These are phyloP conservation scores for Talaromyces marneffei DNA, from an alignment of 2,329 filamentous ascomycete species.

Conservation along the genomic window DNA sequence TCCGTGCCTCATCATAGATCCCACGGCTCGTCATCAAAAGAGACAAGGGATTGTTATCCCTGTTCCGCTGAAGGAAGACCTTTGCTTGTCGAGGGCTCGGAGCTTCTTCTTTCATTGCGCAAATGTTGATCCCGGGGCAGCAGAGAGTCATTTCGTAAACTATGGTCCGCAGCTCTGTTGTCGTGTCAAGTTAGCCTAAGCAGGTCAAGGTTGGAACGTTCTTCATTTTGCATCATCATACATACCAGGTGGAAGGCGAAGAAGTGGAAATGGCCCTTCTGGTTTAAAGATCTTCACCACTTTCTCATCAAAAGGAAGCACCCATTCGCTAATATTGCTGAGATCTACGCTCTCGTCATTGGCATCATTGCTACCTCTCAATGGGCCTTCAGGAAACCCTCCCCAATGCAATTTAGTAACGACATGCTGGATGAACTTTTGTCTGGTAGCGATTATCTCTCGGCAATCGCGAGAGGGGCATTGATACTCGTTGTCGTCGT, in stretches of 20 bases:
- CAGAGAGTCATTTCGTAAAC: background rate
- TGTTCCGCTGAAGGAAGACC: background rate
- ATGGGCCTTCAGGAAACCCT: background rate
- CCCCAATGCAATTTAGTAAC: background rate
- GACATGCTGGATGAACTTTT: slow-evolving; percentile 2
- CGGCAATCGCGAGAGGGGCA: background rate
- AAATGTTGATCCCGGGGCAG: background rate
- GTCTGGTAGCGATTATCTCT: background rate
- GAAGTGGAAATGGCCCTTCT: background rate
- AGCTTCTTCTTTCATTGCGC: too few species aligned
- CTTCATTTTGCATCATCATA: background rate
- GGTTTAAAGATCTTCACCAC: background rate
- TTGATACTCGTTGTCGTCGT: background rate
- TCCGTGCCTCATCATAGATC: slow-evolving; percentile 10
- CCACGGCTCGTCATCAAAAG: slow-evolving; percentile 5
- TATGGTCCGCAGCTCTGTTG: background rate
- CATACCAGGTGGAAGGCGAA: slow-evolving; percentile 1
- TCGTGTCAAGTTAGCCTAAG: background rate
- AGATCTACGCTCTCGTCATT: background rate
- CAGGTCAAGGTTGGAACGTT: background rate
- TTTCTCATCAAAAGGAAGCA: background rate
- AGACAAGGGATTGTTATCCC: background rate
- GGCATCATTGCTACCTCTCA: background rate
- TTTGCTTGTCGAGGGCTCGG: background rate
- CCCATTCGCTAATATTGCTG: background rate